These are phyloP conservation scores for Melanomma pulvis-pyrius DNA, from an alignment of 495 filamentous ascomycete genomes.

Conservation along the genomic window DNA sequence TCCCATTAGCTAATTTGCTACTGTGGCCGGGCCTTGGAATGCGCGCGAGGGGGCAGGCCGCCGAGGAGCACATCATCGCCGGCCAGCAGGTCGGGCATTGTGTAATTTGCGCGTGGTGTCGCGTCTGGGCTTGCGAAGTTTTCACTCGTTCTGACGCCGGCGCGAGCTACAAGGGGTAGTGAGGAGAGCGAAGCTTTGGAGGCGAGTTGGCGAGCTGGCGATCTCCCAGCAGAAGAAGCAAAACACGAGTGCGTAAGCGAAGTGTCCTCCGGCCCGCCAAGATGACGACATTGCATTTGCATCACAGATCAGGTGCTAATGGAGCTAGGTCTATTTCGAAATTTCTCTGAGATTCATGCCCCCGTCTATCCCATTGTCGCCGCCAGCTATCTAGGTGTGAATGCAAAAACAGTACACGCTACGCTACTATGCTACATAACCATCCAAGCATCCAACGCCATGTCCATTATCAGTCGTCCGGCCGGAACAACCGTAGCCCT, in stretches of 20 bases:
- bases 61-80: slow-evolving; percentile 16
- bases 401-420: background rate
- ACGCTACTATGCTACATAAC: background rate
- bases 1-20: slow-evolving; percentile 28
- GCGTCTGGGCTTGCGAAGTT: slow-evolving; percentile 5
- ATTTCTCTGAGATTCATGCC: background rate
- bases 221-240: slow-evolving; percentile 3
- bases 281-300: background rate
- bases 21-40: slow-evolving; percentile 18
- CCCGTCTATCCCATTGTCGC: too few relatives aligned
- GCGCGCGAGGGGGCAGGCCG: slow-evolving; percentile 3
- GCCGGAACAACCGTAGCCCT: slow-evolving; percentile 26
- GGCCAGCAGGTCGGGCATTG: background rate
- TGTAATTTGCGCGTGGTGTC: background rate
- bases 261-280: background rate
- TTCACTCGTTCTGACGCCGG: background rate
- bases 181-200: background rate
- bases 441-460: background rate
- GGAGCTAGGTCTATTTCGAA: background rate
- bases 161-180: background rate
- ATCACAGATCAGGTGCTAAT: background rate
- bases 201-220: background rate
- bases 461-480: background rate
- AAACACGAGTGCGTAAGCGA: slow-evolving; percentile 22
- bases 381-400: too few relatives aligned